Evolutionary conservation across 1,284 basidiomycete species (phyloP).

Genomic region (Somion occarium): DNA sequence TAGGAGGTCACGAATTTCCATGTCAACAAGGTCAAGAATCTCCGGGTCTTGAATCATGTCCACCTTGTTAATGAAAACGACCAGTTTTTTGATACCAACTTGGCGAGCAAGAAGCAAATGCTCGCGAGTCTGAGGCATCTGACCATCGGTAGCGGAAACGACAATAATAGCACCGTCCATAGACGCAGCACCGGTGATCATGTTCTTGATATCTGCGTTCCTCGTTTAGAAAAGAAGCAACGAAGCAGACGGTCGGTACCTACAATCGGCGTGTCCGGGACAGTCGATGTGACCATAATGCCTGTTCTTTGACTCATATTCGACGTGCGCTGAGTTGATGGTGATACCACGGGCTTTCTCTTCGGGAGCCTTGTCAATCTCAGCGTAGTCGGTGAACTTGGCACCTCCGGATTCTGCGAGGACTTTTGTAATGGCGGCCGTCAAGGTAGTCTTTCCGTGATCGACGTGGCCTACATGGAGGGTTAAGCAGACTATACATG

Average conservation of each 20-base stretch:
- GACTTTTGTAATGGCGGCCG: slow-evolving; percentile 98
- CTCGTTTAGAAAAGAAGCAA: slow-evolving; percentile 4
- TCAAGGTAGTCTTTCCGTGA: slow-evolving; percentile 95
- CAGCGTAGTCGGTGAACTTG: slow-evolving; percentile 95
- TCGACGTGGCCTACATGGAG: slow-evolving; percentile 74
- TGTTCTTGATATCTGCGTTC: slow-evolving; percentile 86
- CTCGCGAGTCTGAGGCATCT: slow-evolving; percentile 99
- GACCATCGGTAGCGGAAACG: slow-evolving; percentile 97
- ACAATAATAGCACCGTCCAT: slow-evolving; percentile 99
- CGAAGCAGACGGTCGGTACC: slow-evolving; percentile 23
- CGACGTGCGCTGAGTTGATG: slow-evolving; percentile 93
- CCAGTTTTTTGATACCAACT: slow-evolving; percentile 96
- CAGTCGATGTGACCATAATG: slow-evolving; percentile 99
- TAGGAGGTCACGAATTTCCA: slow-evolving; percentile 99
- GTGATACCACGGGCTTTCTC: slow-evolving; percentile 99
- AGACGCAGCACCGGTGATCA: slow-evolving; percentile 99
- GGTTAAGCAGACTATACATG: slow-evolving; percentile 10
- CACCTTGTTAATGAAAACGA: slow-evolving; percentile 99
- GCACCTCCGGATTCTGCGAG: slow-evolving; percentile 80
- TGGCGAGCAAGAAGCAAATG: slow-evolving; percentile 97
- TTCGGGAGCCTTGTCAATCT: slow-evolving; percentile 99
- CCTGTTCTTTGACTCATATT: slow-evolving; percentile 90
- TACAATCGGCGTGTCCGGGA: slow-evolving; percentile 91
- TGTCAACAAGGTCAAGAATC: slow-evolving; percentile 99
- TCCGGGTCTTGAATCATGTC: slow-evolving; percentile 96